These are phyloP conservation scores for Teratosphaeria zuluensis DNA, from an alignment of 2,329 filamentous ascomycete genomes.

Conservation along the genomic window DNA sequence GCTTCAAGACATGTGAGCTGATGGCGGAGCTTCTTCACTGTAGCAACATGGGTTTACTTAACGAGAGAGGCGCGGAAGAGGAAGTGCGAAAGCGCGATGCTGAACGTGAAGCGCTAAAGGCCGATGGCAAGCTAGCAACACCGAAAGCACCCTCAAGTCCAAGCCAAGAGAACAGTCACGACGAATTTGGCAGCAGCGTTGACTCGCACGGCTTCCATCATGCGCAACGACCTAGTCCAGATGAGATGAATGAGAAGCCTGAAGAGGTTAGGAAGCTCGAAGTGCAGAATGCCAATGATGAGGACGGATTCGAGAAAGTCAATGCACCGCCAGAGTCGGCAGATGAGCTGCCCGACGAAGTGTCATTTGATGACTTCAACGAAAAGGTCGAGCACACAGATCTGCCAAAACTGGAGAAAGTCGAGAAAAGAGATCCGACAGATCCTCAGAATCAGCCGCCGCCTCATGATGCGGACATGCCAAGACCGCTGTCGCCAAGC, in stretches of 20 bases:
- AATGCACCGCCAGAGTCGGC: slow-evolving; percentile 44
- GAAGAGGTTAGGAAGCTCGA: slow-evolving; percentile 64
- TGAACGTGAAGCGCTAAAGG: slow-evolving; percentile 70
- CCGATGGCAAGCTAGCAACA: slow-evolving; percentile 62
- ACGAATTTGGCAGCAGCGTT: slow-evolving; percentile 42
- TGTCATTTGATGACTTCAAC: slow-evolving; percentile 59
- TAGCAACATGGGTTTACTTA: slow-evolving; percentile 95
- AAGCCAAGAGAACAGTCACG: slow-evolving; percentile 33
- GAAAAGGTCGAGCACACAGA: slow-evolving; percentile 36
- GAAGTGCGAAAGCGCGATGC: slow-evolving; percentile 70
- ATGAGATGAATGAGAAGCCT: slow-evolving; percentile 39
- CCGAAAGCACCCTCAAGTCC: slow-evolving; percentile 49
- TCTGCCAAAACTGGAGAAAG: slow-evolving; percentile 18
- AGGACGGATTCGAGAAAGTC: slow-evolving; percentile 92
- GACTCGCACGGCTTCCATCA: slow-evolving; percentile 45
- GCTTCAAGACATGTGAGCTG: slow-evolving; percentile 97
- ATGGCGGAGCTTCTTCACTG: slow-evolving; percentile 97
- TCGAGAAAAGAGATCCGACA: slow-evolving; percentile 16
- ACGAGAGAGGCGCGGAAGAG: slow-evolving; percentile 81
- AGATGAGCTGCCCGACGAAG: slow-evolving; percentile 50
- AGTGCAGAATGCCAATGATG: slow-evolving; percentile 71
- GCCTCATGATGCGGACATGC: slow-evolving; percentile 14
- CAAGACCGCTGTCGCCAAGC: slow-evolving; percentile 21
- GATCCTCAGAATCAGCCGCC: slow-evolving; percentile 5
- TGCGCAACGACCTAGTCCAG: slow-evolving; percentile 34